phyloP scores from a whole-genome alignment of 1,139 yeast genomes.

The Candida tetrigidarum region DNA sequence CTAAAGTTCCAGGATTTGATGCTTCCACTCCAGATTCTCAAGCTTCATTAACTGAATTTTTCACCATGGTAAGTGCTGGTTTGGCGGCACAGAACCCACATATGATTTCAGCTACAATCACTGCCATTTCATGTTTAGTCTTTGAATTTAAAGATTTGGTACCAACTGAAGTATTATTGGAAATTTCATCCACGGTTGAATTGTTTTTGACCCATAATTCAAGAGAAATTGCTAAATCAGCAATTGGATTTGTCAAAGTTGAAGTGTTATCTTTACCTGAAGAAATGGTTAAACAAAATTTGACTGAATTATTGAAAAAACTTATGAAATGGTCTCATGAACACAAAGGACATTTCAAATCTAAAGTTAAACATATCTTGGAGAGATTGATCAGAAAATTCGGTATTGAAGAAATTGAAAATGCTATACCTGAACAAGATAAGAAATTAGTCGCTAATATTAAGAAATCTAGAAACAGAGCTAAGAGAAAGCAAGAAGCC shows the following conservation, averaged over 20 bases:
- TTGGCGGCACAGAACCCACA: conserved; percentile 92
- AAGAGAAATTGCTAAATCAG: conserved; percentile 91
- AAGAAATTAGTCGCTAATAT: conserved; percentile 80
- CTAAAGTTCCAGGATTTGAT: conserved; percentile 72
- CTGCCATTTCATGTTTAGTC: conserved; percentile 84
- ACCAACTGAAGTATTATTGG: conserved; percentile 61
- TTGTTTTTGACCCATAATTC: conserved; percentile 88
- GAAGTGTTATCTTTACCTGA: conserved; percentile 85
- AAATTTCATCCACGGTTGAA: conserved; percentile 87
- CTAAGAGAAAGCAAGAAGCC: conserved; percentile 67
- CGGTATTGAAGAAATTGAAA: conserved; percentile 80
- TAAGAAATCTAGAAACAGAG: conserved; percentile 83
- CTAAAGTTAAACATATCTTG: conserved; percentile 88
- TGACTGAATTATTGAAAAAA: conserved; percentile 67
- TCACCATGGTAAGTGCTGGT: conserved; percentile 96
- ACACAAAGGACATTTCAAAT: conserved; percentile 92
- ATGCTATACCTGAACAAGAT: conserved; percentile 87
- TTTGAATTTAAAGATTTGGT: conserved; percentile 79
- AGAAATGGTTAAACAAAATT: conserved; percentile 70
- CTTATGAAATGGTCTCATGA: conserved; percentile 94
- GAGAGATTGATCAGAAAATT: conserved; percentile 91
- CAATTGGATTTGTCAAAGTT: conserved; percentile 93
- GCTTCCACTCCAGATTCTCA: conserved; percentile 60
- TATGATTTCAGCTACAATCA: conserved; percentile 95
- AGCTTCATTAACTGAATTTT: conserved; percentile 79